Evolutionary conservation across 2,329 filamentous ascomycete species (phyloP).

Genomic region (Ustulina deusta): DNA sequence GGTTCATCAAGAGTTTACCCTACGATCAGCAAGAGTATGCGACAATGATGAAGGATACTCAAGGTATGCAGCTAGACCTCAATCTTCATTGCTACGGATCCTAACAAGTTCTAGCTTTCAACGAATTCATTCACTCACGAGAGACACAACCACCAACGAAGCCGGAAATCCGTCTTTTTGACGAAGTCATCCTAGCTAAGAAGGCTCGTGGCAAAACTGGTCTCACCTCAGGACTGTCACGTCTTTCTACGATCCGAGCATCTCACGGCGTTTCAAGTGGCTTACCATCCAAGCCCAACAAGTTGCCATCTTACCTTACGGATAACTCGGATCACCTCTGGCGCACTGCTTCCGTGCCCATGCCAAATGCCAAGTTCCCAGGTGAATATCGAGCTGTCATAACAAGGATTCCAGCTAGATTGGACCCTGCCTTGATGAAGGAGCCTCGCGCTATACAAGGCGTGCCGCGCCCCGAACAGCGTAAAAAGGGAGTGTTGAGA

Average conservation of each 20-base stretch:
- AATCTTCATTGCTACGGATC: constrained; percentile 5
- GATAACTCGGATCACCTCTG: constrained; percentile 84
- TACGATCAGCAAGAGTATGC: constrained; percentile 75
- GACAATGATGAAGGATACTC: constrained; percentile 73
- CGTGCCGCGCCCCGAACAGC: constrained; percentile 73
- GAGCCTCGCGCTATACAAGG: constrained; percentile 92
- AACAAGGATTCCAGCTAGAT: constrained; percentile 79
- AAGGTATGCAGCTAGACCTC: constrained; percentile 61
- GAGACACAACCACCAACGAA: constrained; percentile 73
- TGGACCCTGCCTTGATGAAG: constrained; percentile 89
- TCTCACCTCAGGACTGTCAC: constrained; percentile 73
- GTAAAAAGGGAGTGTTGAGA: constrained; percentile 62
- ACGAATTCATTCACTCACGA: constrained; percentile 86
- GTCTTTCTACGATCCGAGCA: constrained; percentile 69
- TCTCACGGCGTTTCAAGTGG: constrained; percentile 64
- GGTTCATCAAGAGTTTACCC: constrained; percentile 73
- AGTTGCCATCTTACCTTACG: constrained; percentile 71
- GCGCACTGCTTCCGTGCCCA: constrained; percentile 73
- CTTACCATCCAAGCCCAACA: constrained; percentile 54
- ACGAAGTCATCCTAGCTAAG: constrained; percentile 87
- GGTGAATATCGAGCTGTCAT: constrained; percentile 72
- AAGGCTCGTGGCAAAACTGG: constrained; percentile 73
- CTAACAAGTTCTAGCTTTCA: constrained; percentile 68
- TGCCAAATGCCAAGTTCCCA: constrained; percentile 71
- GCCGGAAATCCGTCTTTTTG: constrained; percentile 79